Conservation (phyloP, 2,329 filamentous ascomycete species). For the Neophaeococcomyces mojaviensis region DNA sequence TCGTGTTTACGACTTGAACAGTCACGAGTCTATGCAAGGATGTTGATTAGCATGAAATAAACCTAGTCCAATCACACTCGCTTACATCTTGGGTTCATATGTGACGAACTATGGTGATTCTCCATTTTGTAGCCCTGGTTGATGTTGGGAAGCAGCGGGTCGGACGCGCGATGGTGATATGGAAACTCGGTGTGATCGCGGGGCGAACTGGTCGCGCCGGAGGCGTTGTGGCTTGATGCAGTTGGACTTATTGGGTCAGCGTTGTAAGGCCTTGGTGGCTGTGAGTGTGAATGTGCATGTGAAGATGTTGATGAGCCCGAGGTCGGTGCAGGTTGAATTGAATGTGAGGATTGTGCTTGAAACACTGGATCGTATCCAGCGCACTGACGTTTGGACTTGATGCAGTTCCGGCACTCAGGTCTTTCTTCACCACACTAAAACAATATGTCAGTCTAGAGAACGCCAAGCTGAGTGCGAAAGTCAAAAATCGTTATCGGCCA, state of each 20-base stretch:
- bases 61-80: neutral
- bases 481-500: neutral
- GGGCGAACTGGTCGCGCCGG: constrained; percentile 15
- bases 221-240: constrained; percentile 12
- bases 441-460: constrained; percentile 9
- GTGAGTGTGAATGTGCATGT: constrained; percentile 31
- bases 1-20: neutral
- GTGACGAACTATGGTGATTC: constrained; percentile 2
- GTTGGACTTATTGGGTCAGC: constrained; percentile 17
- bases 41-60: constrained; percentile 4
- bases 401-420: constrained; percentile 70
- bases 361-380: constrained; percentile 62
- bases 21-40: constrained; percentile 5
- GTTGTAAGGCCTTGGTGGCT: constrained; percentile 8
- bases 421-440: constrained; percentile 88
- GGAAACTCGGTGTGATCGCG: constrained; percentile 18
- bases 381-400: constrained; percentile 61
- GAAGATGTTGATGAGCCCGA: constrained; percentile 28
- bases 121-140: constrained; percentile 23
- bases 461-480: neutral
- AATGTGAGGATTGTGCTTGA: constrained; percentile 53
- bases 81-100: constrained; percentile 6
- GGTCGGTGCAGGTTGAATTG: constrained; percentile 51
- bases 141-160: constrained; percentile 17
- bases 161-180: constrained; percentile 16